These are phyloP conservation scores for Nadsonia fulvescens DNA, from an alignment of 805 yeast genomes.

Conservation along the genomic window DNA sequence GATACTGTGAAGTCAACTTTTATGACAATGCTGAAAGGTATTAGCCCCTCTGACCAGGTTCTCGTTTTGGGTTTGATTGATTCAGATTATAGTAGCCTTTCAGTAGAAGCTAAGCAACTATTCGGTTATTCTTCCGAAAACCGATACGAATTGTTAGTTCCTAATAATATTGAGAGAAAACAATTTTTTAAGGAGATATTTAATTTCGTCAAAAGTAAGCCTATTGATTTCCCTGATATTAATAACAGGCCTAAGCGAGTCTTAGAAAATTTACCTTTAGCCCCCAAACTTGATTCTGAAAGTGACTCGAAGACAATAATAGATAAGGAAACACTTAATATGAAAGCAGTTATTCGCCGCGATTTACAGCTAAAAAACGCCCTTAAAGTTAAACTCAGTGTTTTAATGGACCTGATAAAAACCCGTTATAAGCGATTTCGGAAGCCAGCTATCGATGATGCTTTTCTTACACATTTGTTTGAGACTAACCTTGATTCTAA, in stretches of 20 bases:
- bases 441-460: slow-evolving; percentile 78
- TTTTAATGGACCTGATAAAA: slow-evolving; percentile 78
- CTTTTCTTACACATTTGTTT: slow-evolving; percentile 53
- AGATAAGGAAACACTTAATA: background rate
- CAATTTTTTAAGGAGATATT: slow-evolving; percentile 39
- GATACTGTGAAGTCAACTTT: slow-evolving; percentile 57
- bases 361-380: slow-evolving; percentile 76
- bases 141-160: slow-evolving; percentile 26
- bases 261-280: slow-evolving; percentile 24
- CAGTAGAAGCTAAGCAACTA: slow-evolving; percentile 29
- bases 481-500: slow-evolving; percentile 28
- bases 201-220: slow-evolving; percentile 43
- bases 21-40: slow-evolving; percentile 44
- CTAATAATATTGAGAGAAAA: slow-evolving; percentile 29
- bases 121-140: slow-evolving; percentile 41
- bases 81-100: slow-evolving; percentile 22
- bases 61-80: slow-evolving; percentile 60
- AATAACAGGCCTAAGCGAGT: slow-evolving; percentile 25
- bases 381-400: slow-evolving; percentile 69
- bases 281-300: slow-evolving; percentile 17
- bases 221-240: slow-evolving; percentile 51
- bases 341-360: slow-evolving; percentile 26
- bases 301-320: slow-evolving; percentile 1
- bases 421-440: slow-evolving; percentile 74
- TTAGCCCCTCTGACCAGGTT: slow-evolving; percentile 56